These are phyloP conservation scores for Phytophthora syringae DNA, from an alignment of 352 stramenopile genomes.

Conservation along the genomic window DNA sequence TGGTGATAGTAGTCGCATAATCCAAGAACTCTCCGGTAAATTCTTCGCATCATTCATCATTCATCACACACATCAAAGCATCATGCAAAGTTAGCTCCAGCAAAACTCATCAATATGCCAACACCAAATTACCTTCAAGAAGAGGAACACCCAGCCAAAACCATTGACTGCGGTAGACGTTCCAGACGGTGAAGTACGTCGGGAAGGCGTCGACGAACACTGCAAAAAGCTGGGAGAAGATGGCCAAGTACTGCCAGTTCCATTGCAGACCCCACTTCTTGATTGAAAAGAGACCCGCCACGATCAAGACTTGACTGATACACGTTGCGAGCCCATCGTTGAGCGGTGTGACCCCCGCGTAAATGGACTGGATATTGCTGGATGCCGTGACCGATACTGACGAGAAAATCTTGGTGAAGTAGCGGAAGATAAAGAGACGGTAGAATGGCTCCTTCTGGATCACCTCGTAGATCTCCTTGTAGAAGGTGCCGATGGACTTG, in stretches of 20 bases:
- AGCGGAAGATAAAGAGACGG: background rate
- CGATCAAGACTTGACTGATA: conserved; percentile 31
- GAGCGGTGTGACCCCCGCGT: conserved; percentile 23
- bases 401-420: background rate
- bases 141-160: background rate
- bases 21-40: too few relatives aligned
- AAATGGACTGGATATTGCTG: background rate
- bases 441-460: background rate
- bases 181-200: background rate
- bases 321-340: conserved; percentile 34
- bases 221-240: background rate
- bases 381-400: background rate
- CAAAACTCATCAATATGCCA: too few relatives aligned
- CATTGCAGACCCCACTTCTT: conserved; percentile 37
- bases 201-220: background rate
- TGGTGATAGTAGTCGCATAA: too few relatives aligned
- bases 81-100: too few relatives aligned
- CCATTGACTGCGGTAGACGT: background rate
- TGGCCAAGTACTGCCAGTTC: background rate
- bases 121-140: too few relatives aligned
- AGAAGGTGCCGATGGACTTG: background rate
- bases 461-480: conserved; percentile 1
- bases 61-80: too few relatives aligned
- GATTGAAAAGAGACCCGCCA: conserved; percentile 35
- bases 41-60: too few relatives aligned